These are phyloP conservation scores for Vanrija sp. DNA, from an alignment of 1,284 basidiomycete species.

Conservation along the genomic window DNA sequence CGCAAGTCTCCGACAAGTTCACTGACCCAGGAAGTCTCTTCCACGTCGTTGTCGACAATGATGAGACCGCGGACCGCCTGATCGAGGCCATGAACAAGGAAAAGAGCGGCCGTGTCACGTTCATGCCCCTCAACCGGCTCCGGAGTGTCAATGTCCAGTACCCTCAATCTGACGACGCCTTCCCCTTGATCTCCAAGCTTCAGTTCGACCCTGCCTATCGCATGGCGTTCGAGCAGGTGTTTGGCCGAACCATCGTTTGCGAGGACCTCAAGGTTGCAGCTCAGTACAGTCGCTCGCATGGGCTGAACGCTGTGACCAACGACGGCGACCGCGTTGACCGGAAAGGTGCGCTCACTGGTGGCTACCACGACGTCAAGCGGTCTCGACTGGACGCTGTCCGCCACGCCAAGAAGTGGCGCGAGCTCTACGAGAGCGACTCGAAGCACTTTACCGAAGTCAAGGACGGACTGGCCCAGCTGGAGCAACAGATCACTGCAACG, in stretches of 20 bases:
- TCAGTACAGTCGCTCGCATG: constrained; percentile 89
- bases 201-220: constrained; percentile 66
- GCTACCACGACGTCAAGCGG: constrained; percentile 86
- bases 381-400: constrained; percentile 87
- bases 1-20: constrained; percentile 52
- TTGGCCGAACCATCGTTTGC: constrained; percentile 95
- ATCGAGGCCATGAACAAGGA: constrained; percentile 90
- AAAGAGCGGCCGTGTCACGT: constrained; percentile 89
- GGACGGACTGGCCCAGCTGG: constrained; percentile 62
- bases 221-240: constrained; percentile 95
- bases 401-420: constrained; percentile 70
- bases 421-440: constrained; percentile 65
- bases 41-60: constrained; percentile 95
- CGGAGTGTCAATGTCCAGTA: constrained; percentile 62
- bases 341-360: constrained; percentile 91
- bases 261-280: constrained; percentile 86
- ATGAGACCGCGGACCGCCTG: constrained; percentile 81
- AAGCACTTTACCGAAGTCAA: constrained; percentile 70
- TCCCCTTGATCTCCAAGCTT: constrained; percentile 81
- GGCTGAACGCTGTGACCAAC: constrained; percentile 93
- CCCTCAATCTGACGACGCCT: constrained; percentile 80
- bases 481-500: constrained; percentile 80
- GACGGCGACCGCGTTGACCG: constrained; percentile 97
- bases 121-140: constrained; percentile 97
- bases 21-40: constrained; percentile 64